Percentiles rank a stretch among this genome's conserved stretches.
Evolutionary conservation across 1,139 yeast genomes (phyloP).

Genomic region (Yamadazyma diospyri): DNA sequence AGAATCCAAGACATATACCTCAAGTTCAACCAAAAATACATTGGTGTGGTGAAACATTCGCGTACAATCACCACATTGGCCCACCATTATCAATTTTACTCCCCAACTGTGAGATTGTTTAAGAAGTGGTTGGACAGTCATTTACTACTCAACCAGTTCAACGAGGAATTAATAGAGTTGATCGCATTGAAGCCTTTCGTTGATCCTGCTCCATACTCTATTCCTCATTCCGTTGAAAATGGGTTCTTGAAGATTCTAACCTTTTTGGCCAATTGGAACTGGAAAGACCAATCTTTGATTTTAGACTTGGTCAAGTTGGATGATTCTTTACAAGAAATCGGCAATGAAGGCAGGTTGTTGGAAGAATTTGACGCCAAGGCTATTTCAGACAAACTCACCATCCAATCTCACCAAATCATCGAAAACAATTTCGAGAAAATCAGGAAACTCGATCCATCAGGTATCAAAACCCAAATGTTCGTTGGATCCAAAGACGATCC

Average conservation of each 20-base stretch:
- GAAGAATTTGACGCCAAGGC: slow-evolving; percentile 8
- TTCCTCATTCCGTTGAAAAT: slow-evolving; percentile 73
- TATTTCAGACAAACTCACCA: slow-evolving; percentile 61
- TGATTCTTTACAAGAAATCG: slow-evolving; percentile 16
- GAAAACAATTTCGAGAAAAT: slow-evolving; percentile 61
- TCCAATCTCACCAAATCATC: slow-evolving; percentile 60
- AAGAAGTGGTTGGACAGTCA: slow-evolving; percentile 84
- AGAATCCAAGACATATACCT: slow-evolving; percentile 61
- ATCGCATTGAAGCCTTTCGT: slow-evolving; percentile 81
- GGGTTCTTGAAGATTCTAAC: slow-evolving; percentile 77
- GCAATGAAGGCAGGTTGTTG: slow-evolving; percentile 5
- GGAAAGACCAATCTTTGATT: slow-evolving; percentile 84
- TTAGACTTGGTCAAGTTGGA: slow-evolving; percentile 64
- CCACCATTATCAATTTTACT: slow-evolving; percentile 68
- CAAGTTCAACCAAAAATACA: slow-evolving; percentile 62
- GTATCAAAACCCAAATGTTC: slow-evolving; percentile 74
- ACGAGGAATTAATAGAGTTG: slow-evolving; percentile 78
- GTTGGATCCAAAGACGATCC: slow-evolving; percentile 80
- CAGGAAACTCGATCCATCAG: slow-evolving; percentile 76
- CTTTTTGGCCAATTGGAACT: slow-evolving; percentile 83
- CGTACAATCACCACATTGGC: slow-evolving; percentile 70
- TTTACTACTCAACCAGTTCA: slow-evolving; percentile 61
- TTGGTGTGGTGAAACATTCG: slow-evolving; percentile 76
- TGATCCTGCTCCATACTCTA: slow-evolving; percentile 77
- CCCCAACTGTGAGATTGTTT: slow-evolving; percentile 79